phyloP scores from a whole-genome alignment of 2,329 filamentous ascomycete genomes.

The Fusarium decemcellulare region DNA sequence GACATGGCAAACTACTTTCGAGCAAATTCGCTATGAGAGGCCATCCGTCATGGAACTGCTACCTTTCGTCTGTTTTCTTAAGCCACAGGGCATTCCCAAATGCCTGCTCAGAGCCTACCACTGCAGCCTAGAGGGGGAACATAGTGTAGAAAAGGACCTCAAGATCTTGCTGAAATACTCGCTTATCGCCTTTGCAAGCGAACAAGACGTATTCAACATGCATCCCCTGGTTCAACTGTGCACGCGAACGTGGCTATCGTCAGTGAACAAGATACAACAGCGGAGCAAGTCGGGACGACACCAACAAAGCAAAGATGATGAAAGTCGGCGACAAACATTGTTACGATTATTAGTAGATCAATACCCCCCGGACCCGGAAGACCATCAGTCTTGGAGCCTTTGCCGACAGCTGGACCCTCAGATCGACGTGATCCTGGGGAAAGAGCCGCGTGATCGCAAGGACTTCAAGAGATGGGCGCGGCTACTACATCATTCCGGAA shows the following conservation, averaged over 20 bases:
- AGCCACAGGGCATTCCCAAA: constrained; percentile 6
- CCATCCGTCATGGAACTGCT: constrained; percentile 11
- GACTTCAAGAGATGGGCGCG: not conserved
- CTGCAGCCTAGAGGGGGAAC: not conserved
- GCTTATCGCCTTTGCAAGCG: not conserved
- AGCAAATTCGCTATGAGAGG: constrained; percentile 5
- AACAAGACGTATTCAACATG: not conserved
- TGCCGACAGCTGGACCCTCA: not conserved
- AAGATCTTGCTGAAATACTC: constrained; percentile 1
- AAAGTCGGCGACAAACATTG: not conserved
- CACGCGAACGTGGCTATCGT: constrained; percentile 1
- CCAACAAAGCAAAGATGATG: too few species aligned
- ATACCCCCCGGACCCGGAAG: not conserved
- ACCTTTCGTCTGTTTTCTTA: constrained; percentile 27
- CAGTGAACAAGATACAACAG: too few species aligned
- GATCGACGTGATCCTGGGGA: not conserved
- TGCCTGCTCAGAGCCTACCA: not conserved
- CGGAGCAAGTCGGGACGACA: not conserved
- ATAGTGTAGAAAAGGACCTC: not conserved
- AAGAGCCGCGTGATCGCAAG: not conserved
- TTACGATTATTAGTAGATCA: not conserved
- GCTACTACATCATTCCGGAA: not conserved
- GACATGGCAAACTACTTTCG: constrained; percentile 19
- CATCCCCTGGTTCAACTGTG: constrained; percentile 9
- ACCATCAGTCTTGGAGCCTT: not conserved